Conservation (phyloP, 1,139 yeast genomes). For the Debaryomyces udenii region DNA sequence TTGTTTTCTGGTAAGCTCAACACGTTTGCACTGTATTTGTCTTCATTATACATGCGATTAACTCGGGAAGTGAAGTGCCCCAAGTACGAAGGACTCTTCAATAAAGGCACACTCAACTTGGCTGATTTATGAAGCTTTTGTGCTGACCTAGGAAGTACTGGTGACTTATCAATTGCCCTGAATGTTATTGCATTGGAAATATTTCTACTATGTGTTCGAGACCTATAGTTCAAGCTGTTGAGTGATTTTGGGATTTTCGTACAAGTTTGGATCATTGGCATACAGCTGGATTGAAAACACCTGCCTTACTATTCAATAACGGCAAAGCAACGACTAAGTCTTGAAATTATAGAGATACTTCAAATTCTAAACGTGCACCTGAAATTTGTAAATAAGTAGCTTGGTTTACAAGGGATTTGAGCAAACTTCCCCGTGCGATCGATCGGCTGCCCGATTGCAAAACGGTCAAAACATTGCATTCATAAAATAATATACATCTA, state of each 20-base stretch:
- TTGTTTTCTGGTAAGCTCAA: constrained; percentile 35
- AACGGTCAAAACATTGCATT: not conserved
- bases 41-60: constrained; percentile 80
- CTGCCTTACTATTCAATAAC: constrained; percentile 1
- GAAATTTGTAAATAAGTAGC: no score
- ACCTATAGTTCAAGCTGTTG: not conserved
- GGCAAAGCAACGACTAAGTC: not conserved
- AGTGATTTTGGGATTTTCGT: constrained; percentile 1
- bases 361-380: no score
- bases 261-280: constrained; percentile 1
- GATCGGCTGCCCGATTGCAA: constrained; percentile 1
- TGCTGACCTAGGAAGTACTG: constrained; percentile 3
- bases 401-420: not conserved
- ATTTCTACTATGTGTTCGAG: not conserved
- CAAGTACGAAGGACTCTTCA: constrained; percentile 71
- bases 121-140: constrained; percentile 22
- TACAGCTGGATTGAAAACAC: not conserved
- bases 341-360: not conserved
- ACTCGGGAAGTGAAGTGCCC: constrained; percentile 84
- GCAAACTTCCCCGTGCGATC: constrained; percentile 2
- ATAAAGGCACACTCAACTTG: constrained; percentile 51
- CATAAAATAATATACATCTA: not conserved
- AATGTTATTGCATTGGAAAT: constrained; percentile 31
- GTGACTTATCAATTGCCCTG: constrained; percentile 28
- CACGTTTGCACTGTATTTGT: constrained; percentile 66